Evolutionary conservation across 345 rosid species (phyloP).

Genomic region (Litchi chinensis): DNA sequence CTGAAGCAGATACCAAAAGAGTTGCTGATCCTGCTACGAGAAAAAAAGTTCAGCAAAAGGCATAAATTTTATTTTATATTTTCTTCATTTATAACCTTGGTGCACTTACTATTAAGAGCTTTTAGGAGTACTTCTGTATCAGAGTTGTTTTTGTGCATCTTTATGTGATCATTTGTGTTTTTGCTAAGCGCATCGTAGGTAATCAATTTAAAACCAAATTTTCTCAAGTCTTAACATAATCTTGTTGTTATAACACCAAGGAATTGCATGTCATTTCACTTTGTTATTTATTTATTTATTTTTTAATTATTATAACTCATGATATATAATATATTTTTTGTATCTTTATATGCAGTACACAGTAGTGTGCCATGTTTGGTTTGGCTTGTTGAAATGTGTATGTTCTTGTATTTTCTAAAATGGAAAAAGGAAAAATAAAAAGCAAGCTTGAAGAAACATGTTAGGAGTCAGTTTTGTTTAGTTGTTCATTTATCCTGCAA

Average conservation of each 20-base stretch:
- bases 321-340: background rate
- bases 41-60: slow-evolving; percentile 71
- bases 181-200: background rate
- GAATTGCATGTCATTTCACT: background rate
- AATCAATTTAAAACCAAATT: background rate
- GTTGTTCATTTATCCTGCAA: background rate
- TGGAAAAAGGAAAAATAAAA: background rate
- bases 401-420: background rate
- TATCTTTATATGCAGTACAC: background rate
- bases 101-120: slow-evolving; percentile 2
- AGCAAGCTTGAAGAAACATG: background rate
- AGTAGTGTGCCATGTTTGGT: background rate
- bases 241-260: background rate
- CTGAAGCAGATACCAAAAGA: slow-evolving; percentile 57
- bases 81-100: background rate
- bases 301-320: too few species aligned
- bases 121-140: background rate
- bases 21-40: slow-evolving; percentile 43
- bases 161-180: background rate
- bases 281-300: too few species aligned
- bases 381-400: background rate
- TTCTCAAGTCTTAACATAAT: background rate
- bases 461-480: background rate
- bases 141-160: background rate
- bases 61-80: slow-evolving; percentile 27